Conservation (phyloP, 177 flowering plant genomes). For the Vitis hybrid region DNA sequence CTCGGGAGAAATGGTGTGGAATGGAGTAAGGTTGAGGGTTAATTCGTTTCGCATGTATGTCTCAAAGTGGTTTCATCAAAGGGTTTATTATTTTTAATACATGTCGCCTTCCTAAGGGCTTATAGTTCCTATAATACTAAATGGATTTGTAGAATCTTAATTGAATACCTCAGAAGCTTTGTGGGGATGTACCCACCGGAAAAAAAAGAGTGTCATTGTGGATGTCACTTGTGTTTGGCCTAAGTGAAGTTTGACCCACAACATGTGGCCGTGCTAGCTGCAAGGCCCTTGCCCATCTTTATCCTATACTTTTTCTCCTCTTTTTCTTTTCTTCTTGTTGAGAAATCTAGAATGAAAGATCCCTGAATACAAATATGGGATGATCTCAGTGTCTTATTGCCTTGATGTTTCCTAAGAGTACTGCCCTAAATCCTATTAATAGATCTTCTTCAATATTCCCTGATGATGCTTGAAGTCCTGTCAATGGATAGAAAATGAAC, state of each 20-base stretch:
- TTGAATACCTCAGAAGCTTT: conserved; percentile 6
- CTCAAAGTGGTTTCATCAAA: neutral
- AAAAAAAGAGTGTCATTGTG: conserved; percentile 4
- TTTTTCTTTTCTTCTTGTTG: no score
- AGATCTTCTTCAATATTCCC: no score
- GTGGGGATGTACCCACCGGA: conserved; percentile 12
- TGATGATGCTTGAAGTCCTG: no score
- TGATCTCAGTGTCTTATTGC: no score
- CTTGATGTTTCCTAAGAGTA: no score
- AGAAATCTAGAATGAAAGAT: neutral
- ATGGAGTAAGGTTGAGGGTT: neutral
- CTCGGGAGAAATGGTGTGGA: conserved; percentile 4
- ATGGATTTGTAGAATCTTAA: neutral
- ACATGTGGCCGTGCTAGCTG: conserved; percentile 21
- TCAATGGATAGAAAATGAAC: no score
- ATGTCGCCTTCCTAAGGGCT: no score
- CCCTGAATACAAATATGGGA: conserved; percentile 10
- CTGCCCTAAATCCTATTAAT: no score
- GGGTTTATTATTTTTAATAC: neutral
- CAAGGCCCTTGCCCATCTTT: conserved; percentile 1
- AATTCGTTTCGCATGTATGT: neutral
- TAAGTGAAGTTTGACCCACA: conserved; percentile 9
- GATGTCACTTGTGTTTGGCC: conserved; percentile 22
- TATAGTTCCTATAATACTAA: neutral
- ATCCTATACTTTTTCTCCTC: neutral